Conservation (phyloP, 2,329 filamentous ascomycete genomes). For the Phaeophleospora eucalypticola region DNA sequence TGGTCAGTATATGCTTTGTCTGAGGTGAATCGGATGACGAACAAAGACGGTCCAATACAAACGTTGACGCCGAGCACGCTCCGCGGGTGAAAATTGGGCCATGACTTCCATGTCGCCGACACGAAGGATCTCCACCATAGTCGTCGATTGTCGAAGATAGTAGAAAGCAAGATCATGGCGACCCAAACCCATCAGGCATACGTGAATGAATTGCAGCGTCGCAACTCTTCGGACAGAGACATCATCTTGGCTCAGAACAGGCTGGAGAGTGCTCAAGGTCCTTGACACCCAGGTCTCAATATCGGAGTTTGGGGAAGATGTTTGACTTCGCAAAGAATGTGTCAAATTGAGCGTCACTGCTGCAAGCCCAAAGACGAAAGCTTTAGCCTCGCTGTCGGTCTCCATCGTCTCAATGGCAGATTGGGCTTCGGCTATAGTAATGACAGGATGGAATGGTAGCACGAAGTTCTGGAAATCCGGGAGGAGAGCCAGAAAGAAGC, state of each 20-base stretch:
- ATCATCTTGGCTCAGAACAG: conserved; percentile 1
- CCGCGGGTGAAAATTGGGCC: conserved; percentile 9
- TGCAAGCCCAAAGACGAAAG: conserved; percentile 4
- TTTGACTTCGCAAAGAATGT: conserved; percentile 5
- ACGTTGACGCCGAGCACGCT: conserved; percentile 8
- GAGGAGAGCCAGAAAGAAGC: conserved; percentile 3
- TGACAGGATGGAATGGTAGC: conserved; percentile 36
- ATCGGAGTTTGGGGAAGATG: conserved; percentile 1
- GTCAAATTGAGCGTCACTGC: conserved; percentile 4
- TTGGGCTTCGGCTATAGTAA: conserved; percentile 5
- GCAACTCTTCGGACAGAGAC: conserved; percentile 2
- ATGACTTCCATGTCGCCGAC: conserved; percentile 1
- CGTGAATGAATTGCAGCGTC: conserved; percentile 4
- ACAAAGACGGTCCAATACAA: conserved; percentile 7
- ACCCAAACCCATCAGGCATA: conserved; percentile 6
- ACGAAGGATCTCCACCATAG: conserved; percentile 1
- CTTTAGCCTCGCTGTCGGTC: conserved; percentile 3
- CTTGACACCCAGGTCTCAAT: conserved; percentile 2
- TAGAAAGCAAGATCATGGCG: conserved; percentile 6
- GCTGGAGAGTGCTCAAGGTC: conserved; percentile 2
- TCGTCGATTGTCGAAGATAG: conserved; percentile 6
- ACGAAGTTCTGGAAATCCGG: conserved; percentile 14
- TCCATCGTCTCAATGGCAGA: conserved; percentile 4
- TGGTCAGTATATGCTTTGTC: conserved; percentile 29
- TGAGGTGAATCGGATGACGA: not conserved